phyloP scores from a whole-genome alignment of 345 rosid species.

The Eucalyptus tenuipes region DNA sequence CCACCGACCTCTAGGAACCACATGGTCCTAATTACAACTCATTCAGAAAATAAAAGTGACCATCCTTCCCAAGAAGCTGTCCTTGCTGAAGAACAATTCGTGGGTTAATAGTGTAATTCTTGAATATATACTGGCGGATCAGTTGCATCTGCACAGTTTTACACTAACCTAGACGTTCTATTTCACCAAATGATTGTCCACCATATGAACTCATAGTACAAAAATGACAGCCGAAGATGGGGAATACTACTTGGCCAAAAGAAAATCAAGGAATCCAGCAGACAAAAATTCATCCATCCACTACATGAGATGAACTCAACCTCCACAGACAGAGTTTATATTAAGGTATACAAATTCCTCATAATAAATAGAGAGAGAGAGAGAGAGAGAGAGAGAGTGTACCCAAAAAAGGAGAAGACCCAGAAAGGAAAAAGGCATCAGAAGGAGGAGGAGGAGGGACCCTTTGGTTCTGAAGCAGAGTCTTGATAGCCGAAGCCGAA shows the following conservation, averaged over 20 bases:
- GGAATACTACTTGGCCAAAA: not conserved
- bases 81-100: not conserved
- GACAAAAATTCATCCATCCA: not conserved
- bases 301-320: not conserved
- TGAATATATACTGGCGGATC: not conserved
- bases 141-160: not conserved
- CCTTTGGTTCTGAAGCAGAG: constrained; percentile 31
- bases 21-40: not conserved
- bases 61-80: not conserved
- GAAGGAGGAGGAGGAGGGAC: constrained; percentile 20
- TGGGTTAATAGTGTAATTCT: not conserved
- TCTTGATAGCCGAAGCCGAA: constrained; percentile 20
- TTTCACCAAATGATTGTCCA: not conserved
- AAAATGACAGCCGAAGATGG: not conserved
- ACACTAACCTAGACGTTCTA: not conserved
- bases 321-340: not conserved
- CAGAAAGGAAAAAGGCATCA: constrained; percentile 29
- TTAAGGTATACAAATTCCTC: not conserved
- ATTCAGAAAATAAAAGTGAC: not conserved
- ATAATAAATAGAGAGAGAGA: not conserved
- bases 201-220: not conserved
- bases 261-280: not conserved
- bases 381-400: not conserved
- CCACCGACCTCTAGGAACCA: not conserved
- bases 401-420: constrained; percentile 40